Evolutionary conservation across 2,329 filamentous ascomycete genomes (phyloP).

Genomic region (Epichloe coenophiala): DNA sequence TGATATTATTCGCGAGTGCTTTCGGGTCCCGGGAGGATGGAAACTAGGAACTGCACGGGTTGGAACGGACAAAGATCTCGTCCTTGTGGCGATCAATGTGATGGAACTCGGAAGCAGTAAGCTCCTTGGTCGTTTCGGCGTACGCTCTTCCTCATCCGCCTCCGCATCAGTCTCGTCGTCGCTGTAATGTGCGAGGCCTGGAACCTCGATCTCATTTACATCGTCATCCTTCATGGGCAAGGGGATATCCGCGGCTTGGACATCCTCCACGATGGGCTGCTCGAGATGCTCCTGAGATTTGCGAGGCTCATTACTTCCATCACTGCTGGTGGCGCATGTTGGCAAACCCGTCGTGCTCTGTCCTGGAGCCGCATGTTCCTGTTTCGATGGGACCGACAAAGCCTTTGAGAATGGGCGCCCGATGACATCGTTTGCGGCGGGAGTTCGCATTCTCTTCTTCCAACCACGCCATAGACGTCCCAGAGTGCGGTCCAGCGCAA

Average conservation of each 20-base stretch:
- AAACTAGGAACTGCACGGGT: slow-evolving; percentile 16
- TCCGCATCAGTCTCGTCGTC: slow-evolving; percentile 46
- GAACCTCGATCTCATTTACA: slow-evolving; percentile 68
- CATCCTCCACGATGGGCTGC: slow-evolving; percentile 13
- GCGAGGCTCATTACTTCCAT: slow-evolving; percentile 5
- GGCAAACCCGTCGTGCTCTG: slow-evolving; percentile 18
- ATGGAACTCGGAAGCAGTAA: slow-evolving; percentile 13
- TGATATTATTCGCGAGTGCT: background rate
- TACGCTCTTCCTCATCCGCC: slow-evolving; percentile 21
- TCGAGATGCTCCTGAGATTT: slow-evolving; percentile 9
- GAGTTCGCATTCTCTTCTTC: slow-evolving; percentile 69
- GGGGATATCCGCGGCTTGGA: slow-evolving; percentile 37
- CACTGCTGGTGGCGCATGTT: slow-evolving; percentile 7
- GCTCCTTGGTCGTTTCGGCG: slow-evolving; percentile 33
- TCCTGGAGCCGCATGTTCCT: slow-evolving; percentile 22
- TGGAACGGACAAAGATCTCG: slow-evolving; percentile 37
- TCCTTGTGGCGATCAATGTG: slow-evolving; percentile 21
- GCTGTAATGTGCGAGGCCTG: slow-evolving; percentile 48
- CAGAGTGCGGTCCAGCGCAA: slow-evolving; percentile 78
- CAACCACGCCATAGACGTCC: slow-evolving; percentile 88
- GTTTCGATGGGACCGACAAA: slow-evolving; percentile 20
- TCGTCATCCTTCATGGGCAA: slow-evolving; percentile 55
- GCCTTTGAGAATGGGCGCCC: slow-evolving; percentile 37
- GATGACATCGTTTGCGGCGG: slow-evolving; percentile 32
- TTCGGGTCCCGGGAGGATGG: background rate